phyloP scores from a whole-genome alignment of 23 red algal genomes.

The Gracilaria gracilis region DNA sequence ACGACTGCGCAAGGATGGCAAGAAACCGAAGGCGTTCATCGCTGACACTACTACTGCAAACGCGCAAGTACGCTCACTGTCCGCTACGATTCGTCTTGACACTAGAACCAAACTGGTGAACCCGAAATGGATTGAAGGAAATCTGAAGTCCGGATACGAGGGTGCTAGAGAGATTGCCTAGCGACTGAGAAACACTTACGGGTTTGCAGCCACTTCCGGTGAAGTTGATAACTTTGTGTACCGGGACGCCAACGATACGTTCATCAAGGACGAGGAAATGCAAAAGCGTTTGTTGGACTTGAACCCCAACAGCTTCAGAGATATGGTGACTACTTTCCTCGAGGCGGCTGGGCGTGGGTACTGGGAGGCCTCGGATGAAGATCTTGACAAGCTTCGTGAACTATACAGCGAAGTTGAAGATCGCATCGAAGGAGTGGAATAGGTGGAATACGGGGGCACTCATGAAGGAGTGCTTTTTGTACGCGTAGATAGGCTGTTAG shows the following conservation, averaged over 20 bases:
- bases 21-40: slow-evolving; percentile 91
- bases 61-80: slow-evolving; percentile 89
- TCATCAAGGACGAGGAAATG: slow-evolving; percentile 97
- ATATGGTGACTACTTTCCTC: slow-evolving; percentile 97
- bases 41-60: slow-evolving; percentile 99
- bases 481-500: neutral
- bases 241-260: slow-evolving; percentile 96
- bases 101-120: slow-evolving; percentile 97
- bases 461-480: neutral
- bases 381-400: slow-evolving; percentile 94
- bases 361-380: slow-evolving; percentile 96
- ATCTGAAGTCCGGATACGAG: slow-evolving; percentile 94
- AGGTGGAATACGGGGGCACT: no score
- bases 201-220: slow-evolving; percentile 89
- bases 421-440: slow-evolving; percentile 93
- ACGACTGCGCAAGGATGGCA: slow-evolving; percentile 84
- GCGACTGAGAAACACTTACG: slow-evolving; percentile 95
- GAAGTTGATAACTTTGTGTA: slow-evolving; percentile 99
- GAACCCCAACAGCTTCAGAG: slow-evolving; percentile 97
- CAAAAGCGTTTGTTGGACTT: slow-evolving; percentile 85
- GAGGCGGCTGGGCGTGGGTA: slow-evolving; percentile 96
- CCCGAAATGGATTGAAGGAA: slow-evolving; percentile 99
- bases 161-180: slow-evolving; percentile 94
- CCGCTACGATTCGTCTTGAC: slow-evolving; percentile 94
- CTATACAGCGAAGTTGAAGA: slow-evolving; percentile 98